Base-by-base conservation (phyloP, 1,139 yeast genomes). In the Debaryomyces coudertii region DNA sequence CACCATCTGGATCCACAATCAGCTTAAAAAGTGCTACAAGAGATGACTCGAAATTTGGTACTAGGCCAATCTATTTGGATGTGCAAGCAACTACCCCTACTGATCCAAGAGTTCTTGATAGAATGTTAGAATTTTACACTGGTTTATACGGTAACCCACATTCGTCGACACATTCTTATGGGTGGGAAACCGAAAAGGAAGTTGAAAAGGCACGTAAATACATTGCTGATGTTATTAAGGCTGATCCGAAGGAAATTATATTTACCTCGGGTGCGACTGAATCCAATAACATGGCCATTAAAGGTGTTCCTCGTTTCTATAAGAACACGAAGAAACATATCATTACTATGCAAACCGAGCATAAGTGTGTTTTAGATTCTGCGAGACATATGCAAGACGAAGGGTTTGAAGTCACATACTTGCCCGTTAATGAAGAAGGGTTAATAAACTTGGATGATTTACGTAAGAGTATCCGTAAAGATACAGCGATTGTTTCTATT, bases 211-310 rank as follows among this genome's bases (percentile, higher is more conserved):
- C 99, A 3, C 82, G 99, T 60, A 77, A 73, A 44, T 78, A 90
- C 57, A 77, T 93, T 46, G 98, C 99, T 3, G 75, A 76, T 33
- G 80, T 93, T 44, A 90, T 95, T 56, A 82, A 83, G 31, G 99
- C 99, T 22, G 97, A 93, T 64, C 90, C 98, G 42, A 93, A 92
- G 71, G 99, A 95, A 70, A 93, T 93, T 57, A 87, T 93, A 45
- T 92, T 93, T 74, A 93, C 98, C 1, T 87, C 96, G 4, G 99
- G 99, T 50, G 99, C 99, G 48, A 93, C 99, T 5, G 99, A 93
- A 67, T 84, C 95, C 38, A 93, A 93, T 71, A 93, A 95, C 65
- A 88, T 90, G 90, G 90, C 87, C 18, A 71, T 95, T 55, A 93
- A 93, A 69, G 99, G 99, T 61, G 96, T 93, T 28, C 95, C 97